Conservation (phyloP, 2,329 filamentous ascomycete species). For the Lasiodiplodia hormozganensis region DNA sequence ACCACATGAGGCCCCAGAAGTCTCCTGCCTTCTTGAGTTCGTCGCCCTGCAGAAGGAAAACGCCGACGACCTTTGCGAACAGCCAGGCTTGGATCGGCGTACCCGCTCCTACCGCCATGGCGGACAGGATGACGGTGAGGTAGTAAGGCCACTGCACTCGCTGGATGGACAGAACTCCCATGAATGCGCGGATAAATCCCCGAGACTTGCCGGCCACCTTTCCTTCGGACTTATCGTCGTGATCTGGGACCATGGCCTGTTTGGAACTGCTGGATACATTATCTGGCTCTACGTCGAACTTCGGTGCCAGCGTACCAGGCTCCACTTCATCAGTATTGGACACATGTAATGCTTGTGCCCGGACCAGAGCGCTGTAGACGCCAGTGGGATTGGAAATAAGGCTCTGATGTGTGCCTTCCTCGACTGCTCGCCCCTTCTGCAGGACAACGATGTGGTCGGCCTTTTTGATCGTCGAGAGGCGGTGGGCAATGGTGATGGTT, state of each 20-base stretch:
- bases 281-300: not conserved
- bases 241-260: too few relatives aligned
- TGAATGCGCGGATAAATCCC: not conserved
- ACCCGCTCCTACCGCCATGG: not conserved
- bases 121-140: not conserved
- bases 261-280: not conserved
- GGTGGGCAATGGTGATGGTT: slow-evolving; percentile 95
- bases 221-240: not conserved
- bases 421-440: slow-evolving; percentile 79
- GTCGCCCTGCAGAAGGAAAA: not conserved
- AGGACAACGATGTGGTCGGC: slow-evolving; percentile 98
- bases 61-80: not conserved
- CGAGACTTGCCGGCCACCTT: not conserved
- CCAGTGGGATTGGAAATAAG: slow-evolving; percentile 64
- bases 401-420: slow-evolving; percentile 87
- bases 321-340: not conserved
- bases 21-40: not conserved
- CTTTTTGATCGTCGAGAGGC: slow-evolving; percentile 90
- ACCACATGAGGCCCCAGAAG: slow-evolving; percentile 16
- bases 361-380: not conserved
- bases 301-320: not conserved
- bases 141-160: not conserved
- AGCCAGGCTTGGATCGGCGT: slow-evolving; percentile 17
- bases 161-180: not conserved
- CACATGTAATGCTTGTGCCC: slow-evolving; percentile 1